Conservation (phyloP, 2,329 filamentous ascomycete species). For the Elsinoe necatrix region DNA sequence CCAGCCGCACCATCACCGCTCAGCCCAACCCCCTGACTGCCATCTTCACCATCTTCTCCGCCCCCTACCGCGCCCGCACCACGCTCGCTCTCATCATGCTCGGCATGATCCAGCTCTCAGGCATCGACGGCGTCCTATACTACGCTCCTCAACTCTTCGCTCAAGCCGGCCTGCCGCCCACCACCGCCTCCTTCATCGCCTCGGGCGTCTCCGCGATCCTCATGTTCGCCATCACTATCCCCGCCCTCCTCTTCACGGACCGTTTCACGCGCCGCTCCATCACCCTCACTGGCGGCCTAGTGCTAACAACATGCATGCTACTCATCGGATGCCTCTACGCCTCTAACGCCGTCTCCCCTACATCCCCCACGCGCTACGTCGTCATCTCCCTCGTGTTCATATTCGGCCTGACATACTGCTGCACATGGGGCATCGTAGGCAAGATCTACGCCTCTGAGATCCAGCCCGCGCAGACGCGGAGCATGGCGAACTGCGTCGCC, state of each 20-base stretch:
- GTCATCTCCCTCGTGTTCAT: conserved; percentile 44
- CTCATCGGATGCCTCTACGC: conserved; percentile 49
- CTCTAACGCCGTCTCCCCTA: conserved; percentile 12
- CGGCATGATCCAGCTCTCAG: conserved; percentile 51
- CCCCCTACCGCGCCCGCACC: conserved; percentile 36
- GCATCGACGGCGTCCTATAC: conserved; percentile 56
- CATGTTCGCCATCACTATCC: conserved; percentile 47
- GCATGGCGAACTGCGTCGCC: conserved; percentile 45
- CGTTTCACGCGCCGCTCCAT: conserved; percentile 47
- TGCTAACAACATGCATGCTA: conserved; percentile 44
- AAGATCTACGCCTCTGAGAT: conserved; percentile 52
- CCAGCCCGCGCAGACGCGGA: conserved; percentile 46
- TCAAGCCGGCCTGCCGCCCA: conserved; percentile 46
- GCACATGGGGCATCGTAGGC: conserved; percentile 47
- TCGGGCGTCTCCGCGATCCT: conserved; percentile 50
- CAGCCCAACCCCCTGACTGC: conserved; percentile 19
- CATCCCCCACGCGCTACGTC: conserved; percentile 35
- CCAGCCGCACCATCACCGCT: conserved; percentile 17
- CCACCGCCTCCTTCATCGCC: conserved; percentile 48
- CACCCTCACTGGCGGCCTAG: conserved; percentile 47
- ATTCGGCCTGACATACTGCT: conserved; percentile 40
- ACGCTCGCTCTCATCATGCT: conserved; percentile 49
- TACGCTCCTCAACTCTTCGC: conserved; percentile 49
- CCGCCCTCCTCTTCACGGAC: conserved; percentile 47
- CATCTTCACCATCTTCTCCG: conserved; percentile 23